Conservation (phyloP, 2,329 filamentous ascomycete species). For the Graphium sp. region DNA sequence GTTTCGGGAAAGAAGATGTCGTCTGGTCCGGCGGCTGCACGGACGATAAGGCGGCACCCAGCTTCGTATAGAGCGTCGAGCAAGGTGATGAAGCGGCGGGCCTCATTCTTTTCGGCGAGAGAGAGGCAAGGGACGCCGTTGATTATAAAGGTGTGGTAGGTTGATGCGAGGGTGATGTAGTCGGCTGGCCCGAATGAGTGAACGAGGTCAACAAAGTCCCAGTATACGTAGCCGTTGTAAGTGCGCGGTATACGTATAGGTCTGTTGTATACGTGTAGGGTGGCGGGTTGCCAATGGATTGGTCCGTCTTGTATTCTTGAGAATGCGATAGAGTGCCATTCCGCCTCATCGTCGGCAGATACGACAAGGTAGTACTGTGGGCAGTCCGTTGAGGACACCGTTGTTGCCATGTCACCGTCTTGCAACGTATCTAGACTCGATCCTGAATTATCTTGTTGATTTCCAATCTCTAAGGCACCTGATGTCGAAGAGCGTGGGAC, state of each 20-base stretch:
- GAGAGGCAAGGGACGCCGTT: slow-evolving; percentile 53
- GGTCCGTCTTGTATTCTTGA: slow-evolving; percentile 1
- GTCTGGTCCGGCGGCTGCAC: slow-evolving; percentile 52
- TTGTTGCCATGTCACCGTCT: too few relatives aligned
- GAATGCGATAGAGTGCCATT: neutral
- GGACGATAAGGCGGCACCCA: slow-evolving; percentile 58
- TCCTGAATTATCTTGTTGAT: too few relatives aligned
- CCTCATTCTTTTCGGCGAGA: slow-evolving; percentile 60
- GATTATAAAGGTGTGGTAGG: slow-evolving; percentile 62
- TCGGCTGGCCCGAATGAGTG: slow-evolving; percentile 59
- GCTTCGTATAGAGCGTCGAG: slow-evolving; percentile 70
- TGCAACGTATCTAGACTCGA: too few relatives aligned
- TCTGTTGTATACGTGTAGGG: slow-evolving; percentile 44
- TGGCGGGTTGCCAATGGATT: slow-evolving; percentile 23
- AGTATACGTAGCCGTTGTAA: slow-evolving; percentile 38
- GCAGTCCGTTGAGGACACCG: too few relatives aligned
- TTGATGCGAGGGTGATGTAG: slow-evolving; percentile 67
- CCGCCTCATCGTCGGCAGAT: too few relatives aligned
- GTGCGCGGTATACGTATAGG: slow-evolving; percentile 40
- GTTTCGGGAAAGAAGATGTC: slow-evolving; percentile 60
- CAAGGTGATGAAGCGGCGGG: slow-evolving; percentile 62
- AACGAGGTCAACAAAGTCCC: slow-evolving; percentile 55
- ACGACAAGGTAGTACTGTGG: too few relatives aligned
- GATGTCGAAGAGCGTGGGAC: too few relatives aligned
- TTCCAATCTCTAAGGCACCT: too few relatives aligned